A percentile compares a stretch with the other conserved stretches of the same genome.
Conservation (phyloP, 345 rosid species). For the Gossypium stocksii region DNA sequence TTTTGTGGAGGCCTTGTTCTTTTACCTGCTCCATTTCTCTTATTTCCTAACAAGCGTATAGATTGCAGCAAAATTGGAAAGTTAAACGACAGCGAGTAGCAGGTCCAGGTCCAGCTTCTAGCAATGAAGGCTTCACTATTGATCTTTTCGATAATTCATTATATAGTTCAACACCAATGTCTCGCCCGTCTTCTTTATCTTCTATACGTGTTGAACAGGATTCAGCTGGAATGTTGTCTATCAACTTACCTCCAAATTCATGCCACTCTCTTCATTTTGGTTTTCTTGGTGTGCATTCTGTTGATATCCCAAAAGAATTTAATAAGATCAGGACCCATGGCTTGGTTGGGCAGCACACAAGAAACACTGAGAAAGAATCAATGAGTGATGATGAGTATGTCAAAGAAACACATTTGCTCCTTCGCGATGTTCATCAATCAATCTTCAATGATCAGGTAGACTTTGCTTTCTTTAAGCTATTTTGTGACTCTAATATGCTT, state of each 20-base stretch:
- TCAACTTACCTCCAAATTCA: slow-evolving; percentile 71
- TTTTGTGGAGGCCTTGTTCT: not conserved
- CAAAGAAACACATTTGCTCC: slow-evolving; percentile 54
- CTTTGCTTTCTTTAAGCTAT: slow-evolving; percentile 7
- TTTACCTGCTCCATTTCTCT: not conserved
- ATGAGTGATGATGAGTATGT: slow-evolving; percentile 55
- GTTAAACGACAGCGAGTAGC: slow-evolving; percentile 83
- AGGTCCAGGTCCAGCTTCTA: slow-evolving; percentile 46
- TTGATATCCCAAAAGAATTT: slow-evolving; percentile 27
- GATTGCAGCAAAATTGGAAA: slow-evolving; percentile 99
- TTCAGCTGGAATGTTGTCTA: slow-evolving; percentile 87
- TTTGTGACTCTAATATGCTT: slow-evolving; percentile 5
- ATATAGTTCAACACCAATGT: slow-evolving; percentile 40
- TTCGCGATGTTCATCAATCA: slow-evolving; percentile 72
- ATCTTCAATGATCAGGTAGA: slow-evolving; percentile 84
- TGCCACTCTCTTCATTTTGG: slow-evolving; percentile 71
- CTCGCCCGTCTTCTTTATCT: slow-evolving; percentile 61
- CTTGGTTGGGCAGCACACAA: slow-evolving; percentile 24
- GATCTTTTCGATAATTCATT: slow-evolving; percentile 74
- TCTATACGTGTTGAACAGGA: slow-evolving; percentile 74
- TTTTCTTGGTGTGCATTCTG: slow-evolving; percentile 50
- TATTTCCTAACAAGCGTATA: slow-evolving; percentile 36
- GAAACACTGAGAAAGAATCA: slow-evolving; percentile 41
- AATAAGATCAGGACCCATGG: slow-evolving; percentile 25
- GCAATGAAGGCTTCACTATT: slow-evolving; percentile 81